These are phyloP conservation scores for Boletellus sp. DNA, from an alignment of 1,284 basidiomycete species.

Conservation along the genomic window DNA sequence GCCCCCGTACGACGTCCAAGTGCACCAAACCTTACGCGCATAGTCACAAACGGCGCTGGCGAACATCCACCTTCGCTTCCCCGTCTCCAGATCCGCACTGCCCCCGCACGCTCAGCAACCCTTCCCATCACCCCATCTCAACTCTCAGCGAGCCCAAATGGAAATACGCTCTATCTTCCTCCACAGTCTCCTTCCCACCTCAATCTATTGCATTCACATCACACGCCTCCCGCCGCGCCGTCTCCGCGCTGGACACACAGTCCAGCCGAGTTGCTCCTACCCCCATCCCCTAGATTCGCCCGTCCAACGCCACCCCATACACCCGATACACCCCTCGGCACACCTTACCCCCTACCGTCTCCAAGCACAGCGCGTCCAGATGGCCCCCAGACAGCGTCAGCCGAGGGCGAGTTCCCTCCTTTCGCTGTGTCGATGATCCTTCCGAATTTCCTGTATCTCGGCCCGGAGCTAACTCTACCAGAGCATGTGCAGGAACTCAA, in stretches of 20 bases:
- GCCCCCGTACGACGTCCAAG: constrained; percentile 56
- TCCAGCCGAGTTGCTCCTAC: constrained; percentile 32
- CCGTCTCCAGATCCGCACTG: constrained; percentile 55
- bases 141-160: constrained; percentile 22
- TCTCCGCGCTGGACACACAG: constrained; percentile 36
- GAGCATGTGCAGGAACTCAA: constrained; percentile 76
- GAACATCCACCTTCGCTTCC: constrained; percentile 43
- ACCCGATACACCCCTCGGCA: constrained; percentile 44
- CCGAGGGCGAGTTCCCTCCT: constrained; percentile 53
- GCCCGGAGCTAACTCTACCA: constrained; percentile 77
- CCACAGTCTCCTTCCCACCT: constrained; percentile 62
- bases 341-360: constrained; percentile 34
- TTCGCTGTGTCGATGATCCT: constrained; percentile 86
- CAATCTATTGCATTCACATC: constrained; percentile 52
- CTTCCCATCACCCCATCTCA: constrained; percentile 49
- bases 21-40: constrained; percentile 54
- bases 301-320: constrained; percentile 50
- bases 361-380: constrained; percentile 59
- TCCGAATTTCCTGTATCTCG: constrained; percentile 87
- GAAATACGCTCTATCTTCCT: constrained; percentile 38
- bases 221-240: constrained; percentile 47
- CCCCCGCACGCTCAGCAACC: constrained; percentile 55
- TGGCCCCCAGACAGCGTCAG: constrained; percentile 49
- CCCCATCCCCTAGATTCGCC: constrained; percentile 39
- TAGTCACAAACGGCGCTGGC: constrained; percentile 51